Percentiles rank a stretch among this genome's conserved stretches.
Conservation (phyloP, 208 protist species). For the Strigomonas galati region DNA sequence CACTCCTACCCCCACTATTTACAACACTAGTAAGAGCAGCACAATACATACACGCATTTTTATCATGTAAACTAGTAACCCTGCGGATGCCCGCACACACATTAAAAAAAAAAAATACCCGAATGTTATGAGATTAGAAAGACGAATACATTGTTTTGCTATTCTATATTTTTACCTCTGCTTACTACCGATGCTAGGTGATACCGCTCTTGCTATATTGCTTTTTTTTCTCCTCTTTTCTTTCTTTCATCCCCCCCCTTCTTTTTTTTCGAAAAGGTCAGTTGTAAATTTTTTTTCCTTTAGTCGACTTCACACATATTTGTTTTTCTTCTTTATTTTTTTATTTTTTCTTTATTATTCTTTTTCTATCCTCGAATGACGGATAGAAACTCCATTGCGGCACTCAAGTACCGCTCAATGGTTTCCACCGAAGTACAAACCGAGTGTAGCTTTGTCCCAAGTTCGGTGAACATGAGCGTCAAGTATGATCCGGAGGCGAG, state of each 20-base stretch:
- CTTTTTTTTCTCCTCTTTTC: conserved; percentile 12
- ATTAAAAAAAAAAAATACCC: too few species aligned
- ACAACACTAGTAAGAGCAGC: background rate
- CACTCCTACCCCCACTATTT: background rate
- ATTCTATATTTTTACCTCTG: background rate
- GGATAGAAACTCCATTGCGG: background rate
- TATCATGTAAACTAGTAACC: conserved; percentile 3
- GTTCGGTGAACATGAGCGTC: conserved; percentile 40
- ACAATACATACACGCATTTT: background rate
- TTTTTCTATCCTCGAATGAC: conserved; percentile 1
- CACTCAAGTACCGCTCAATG: conserved; percentile 12
- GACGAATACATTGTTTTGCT: too few species aligned
- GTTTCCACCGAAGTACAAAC: conserved; percentile 65
- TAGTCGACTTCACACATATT: background rate
- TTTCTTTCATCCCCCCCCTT: background rate
- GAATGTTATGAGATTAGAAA: too few species aligned
- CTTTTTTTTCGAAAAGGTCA: background rate
- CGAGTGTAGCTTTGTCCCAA: conserved; percentile 70
- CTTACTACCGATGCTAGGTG: too few species aligned
- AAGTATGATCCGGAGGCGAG: conserved; percentile 57
- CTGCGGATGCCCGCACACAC: too few species aligned
- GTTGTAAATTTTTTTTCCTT: background rate
- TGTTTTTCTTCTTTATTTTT: background rate
- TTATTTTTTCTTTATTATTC: conserved; percentile 6
- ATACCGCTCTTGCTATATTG: too few species aligned